Evolutionary conservation across 179 eudicot species (phyloP).

Genomic region (Patellifolia procumbens): DNA sequence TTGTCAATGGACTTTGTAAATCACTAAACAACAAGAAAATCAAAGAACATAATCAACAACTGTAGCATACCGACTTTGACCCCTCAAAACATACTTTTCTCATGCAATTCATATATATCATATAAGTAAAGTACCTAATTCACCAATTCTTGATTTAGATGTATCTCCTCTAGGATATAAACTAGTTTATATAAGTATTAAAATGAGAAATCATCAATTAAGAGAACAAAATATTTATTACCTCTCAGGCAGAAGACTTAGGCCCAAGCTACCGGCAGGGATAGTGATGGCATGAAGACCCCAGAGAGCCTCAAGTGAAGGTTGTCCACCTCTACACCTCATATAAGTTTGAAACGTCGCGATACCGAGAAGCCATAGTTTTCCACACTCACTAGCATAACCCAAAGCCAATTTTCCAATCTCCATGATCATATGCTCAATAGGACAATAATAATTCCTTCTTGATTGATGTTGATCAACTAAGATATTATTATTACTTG

Average conservation of each 20-base stretch:
- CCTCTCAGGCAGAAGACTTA: constrained; percentile 65
- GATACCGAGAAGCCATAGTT: constrained; percentile 65
- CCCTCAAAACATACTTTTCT: no score
- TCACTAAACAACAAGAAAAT: constrained; percentile 42
- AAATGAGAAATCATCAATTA: background rate
- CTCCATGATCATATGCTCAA: constrained; percentile 70
- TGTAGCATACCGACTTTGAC: no score
- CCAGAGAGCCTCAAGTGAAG: constrained; percentile 64
- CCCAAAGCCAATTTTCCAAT: constrained; percentile 47
- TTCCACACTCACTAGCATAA: constrained; percentile 38
- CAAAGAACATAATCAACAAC: background rate
- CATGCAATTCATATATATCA: background rate
- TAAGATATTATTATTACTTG: constrained; percentile 27
- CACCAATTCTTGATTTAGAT: background rate
- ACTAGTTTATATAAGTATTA: background rate
- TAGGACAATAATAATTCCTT: constrained; percentile 53
- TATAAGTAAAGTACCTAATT: background rate
- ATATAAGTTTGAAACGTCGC: constrained; percentile 74
- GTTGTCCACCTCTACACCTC: constrained; percentile 54
- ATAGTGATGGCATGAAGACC: constrained; percentile 63
- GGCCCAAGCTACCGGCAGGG: constrained; percentile 56
- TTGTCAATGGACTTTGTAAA: constrained; percentile 35
- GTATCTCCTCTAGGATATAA: background rate
- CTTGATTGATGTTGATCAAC: constrained; percentile 36
- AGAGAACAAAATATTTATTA: constrained; percentile 15